phyloP scores from a whole-genome alignment of 306 rosid species.

The Phaseolus lunatus region DNA sequence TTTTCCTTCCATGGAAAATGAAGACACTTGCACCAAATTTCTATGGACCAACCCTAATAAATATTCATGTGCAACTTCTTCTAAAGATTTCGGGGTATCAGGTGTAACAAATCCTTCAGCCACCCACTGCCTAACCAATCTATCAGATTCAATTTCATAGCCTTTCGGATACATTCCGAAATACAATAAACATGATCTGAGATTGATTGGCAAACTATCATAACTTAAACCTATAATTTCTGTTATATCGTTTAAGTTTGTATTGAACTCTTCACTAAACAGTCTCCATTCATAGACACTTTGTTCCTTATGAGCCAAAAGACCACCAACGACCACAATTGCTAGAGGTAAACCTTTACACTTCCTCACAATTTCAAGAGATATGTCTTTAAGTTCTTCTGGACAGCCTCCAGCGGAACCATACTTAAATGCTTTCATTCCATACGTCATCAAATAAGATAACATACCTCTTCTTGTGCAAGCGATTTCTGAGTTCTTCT shows the following conservation, averaged over 20 bases:
- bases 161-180: neutral
- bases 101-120: conserved; percentile 11
- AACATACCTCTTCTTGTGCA: neutral
- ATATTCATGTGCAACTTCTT: conserved; percentile 19
- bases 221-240: neutral
- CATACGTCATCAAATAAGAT: neutral
- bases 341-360: conserved; percentile 12
- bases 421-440: neutral
- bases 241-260: neutral
- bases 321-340: conserved; percentile 2
- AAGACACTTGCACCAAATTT: conserved; percentile 12
- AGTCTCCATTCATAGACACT: neutral
- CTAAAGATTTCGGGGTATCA: neutral
- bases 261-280: neutral
- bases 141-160: neutral
- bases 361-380: neutral
- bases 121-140: conserved; percentile 6
- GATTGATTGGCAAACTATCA: too few relatives aligned
- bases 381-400: neutral
- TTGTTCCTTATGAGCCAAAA: too few relatives aligned
- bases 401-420: neutral
- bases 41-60: neutral
- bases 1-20: neutral
- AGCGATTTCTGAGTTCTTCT: too few relatives aligned
- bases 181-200: neutral